A percentile compares a stretch with the other conserved stretches of the same genome.
phyloP scores from a whole-genome alignment of 441 rosid genomes.

The Eruca vesicaria region DNA sequence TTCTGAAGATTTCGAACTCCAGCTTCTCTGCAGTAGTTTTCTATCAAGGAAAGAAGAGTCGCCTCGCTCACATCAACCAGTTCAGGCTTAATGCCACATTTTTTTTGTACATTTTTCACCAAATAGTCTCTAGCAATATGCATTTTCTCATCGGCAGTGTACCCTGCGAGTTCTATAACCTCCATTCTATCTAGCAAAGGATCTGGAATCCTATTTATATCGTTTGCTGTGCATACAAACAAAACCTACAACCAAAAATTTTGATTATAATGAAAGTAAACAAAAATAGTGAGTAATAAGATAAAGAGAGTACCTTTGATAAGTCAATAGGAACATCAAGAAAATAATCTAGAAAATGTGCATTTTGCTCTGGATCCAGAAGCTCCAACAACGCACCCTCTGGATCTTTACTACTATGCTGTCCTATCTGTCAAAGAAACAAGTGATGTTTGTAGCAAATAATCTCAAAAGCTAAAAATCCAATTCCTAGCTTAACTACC shows the following conservation, averaged over 20 bases:
- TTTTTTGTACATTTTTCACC: conserved; percentile 69
- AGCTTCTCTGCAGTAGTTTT: background rate
- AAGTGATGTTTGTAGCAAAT: background rate
- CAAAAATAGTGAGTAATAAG: background rate
- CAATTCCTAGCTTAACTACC: conserved; percentile 41
- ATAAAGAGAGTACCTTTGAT: conserved; percentile 64
- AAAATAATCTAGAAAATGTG: conserved; percentile 90
- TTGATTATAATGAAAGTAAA: background rate
- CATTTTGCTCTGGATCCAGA: conserved; percentile 97
- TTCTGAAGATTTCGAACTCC: background rate
- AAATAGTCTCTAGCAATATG: conserved; percentile 89
- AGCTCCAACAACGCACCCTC: conserved; percentile 96
- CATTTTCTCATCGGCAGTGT: conserved; percentile 89
- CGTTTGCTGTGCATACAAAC: conserved; percentile 57
- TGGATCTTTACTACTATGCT: conserved; percentile 80
- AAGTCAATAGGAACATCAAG: conserved; percentile 89
- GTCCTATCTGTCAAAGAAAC: conserved; percentile 66
- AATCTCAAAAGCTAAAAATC: background rate
- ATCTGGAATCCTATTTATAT: conserved; percentile 61
- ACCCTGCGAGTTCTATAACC: conserved; percentile 81
- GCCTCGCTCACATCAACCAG: conserved; percentile 36
- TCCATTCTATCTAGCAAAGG: conserved; percentile 97
- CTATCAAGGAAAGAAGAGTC: background rate
- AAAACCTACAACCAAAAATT: no score
- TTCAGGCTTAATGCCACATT: conserved; percentile 85